These are phyloP conservation scores for Austroboletus eburneus DNA, from an alignment of 768 basidiomycete genomes.

Conservation along the genomic window DNA sequence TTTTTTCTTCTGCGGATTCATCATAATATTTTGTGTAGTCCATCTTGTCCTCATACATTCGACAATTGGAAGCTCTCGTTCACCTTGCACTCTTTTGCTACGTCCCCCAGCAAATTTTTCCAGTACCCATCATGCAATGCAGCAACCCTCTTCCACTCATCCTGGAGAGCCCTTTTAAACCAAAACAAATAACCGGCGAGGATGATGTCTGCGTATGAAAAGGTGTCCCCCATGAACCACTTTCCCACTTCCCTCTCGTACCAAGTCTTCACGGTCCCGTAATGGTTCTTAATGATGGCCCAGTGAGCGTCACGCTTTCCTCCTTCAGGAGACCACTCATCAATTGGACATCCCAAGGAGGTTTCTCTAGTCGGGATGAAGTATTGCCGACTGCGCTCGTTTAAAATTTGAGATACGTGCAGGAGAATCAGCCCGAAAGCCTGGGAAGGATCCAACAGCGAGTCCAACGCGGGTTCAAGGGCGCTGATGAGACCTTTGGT, in stretches of 20 bases:
- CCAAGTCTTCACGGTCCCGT: not conserved
- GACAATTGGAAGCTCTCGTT: too few species aligned
- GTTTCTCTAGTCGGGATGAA: not conserved
- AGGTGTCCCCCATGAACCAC: conserved; percentile 29
- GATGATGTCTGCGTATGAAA: conserved; percentile 31
- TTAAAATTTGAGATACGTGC: not conserved
- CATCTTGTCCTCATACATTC: too few species aligned
- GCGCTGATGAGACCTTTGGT: not conserved
- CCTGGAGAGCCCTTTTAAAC: conserved; percentile 16
- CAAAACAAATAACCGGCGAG: conserved; percentile 12
- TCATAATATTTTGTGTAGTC: too few species aligned
- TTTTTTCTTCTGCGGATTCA: conserved; percentile 14
- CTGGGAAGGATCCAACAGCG: not conserved
- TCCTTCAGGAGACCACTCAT: not conserved
- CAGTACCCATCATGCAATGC: conserved; percentile 27
- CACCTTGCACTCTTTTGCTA: conserved; percentile 27
- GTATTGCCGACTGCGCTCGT: not conserved
- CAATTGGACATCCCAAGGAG: not conserved
- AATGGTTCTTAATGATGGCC: not conserved
- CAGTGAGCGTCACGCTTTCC: not conserved
- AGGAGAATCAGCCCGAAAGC: not conserved
- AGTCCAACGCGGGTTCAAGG: not conserved
- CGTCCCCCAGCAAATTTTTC: conserved; percentile 21
- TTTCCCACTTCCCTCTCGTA: conserved; percentile 11
- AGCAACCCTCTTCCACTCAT: conserved; percentile 26